Evolutionary conservation across 257 asterid species (phyloP).

Genomic region (Solanum dulcamara): DNA sequence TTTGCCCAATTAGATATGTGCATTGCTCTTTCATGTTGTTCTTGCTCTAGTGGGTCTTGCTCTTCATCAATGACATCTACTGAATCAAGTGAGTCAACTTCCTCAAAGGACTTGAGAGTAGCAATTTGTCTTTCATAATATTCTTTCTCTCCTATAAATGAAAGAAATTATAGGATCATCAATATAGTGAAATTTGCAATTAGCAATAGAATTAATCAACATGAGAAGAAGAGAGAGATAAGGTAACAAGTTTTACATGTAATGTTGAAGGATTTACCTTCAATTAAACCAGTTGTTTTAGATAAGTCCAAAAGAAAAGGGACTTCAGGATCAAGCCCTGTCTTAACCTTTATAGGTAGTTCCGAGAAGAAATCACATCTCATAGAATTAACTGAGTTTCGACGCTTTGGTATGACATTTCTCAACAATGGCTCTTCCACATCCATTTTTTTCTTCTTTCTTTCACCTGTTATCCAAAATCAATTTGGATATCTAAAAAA

Average conservation of each 20-base stretch:
- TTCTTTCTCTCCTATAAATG: slow-evolving; percentile 47
- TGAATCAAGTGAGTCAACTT: slow-evolving; percentile 42
- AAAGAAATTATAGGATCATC: background rate
- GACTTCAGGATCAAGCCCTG: slow-evolving; percentile 45
- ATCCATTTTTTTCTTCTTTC: slow-evolving; percentile 20
- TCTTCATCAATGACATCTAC: slow-evolving; percentile 31
- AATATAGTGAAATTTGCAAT: too few relatives aligned
- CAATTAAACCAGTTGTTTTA: slow-evolving; percentile 24
- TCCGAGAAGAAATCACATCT: slow-evolving; percentile 54
- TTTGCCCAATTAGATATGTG: slow-evolving; percentile 59
- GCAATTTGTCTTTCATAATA: slow-evolving; percentile 60
- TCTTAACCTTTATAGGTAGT: slow-evolving; percentile 47
- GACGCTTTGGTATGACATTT: background rate
- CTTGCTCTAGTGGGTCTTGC: slow-evolving; percentile 27
- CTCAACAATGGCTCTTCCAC: slow-evolving; percentile 29
- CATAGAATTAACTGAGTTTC: slow-evolving; percentile 17
- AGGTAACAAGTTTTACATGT: background rate
- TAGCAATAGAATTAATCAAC: too few relatives aligned
- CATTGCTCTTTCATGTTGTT: slow-evolving; percentile 61
- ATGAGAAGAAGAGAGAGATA: too few relatives aligned
- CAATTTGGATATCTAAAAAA: background rate
- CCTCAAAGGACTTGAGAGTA: slow-evolving; percentile 60
- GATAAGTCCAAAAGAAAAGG: slow-evolving; percentile 30
- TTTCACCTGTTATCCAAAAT: background rate
- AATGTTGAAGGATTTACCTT: slow-evolving; percentile 22